Base-by-base conservation (phyloP, 805 yeast genomes). In the Lipomyces sp. region DNA sequence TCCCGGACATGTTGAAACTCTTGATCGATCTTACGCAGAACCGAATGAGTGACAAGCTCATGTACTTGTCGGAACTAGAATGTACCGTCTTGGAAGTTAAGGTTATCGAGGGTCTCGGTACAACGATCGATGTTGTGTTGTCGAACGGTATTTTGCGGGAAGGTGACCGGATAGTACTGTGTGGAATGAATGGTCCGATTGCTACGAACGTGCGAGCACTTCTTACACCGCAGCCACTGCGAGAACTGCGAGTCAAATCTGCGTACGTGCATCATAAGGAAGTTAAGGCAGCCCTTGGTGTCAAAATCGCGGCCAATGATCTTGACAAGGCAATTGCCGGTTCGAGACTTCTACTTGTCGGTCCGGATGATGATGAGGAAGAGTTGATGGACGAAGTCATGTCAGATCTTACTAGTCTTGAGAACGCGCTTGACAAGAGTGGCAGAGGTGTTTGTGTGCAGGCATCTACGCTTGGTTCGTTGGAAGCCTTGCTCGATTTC, bases 251-350 rank as follows among this genome's bases (percentile, higher is more conserved):
- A 80, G 84, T 95, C 79, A 95, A 95, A 79, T 90, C 97, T n/a
- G 97, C 92, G 73, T 95, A 95, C 78, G 86, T 93, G 60, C 99
- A 96, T 77, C 95, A 92, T 81, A 95, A 95, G 78, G 97, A 94
- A 80, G 98, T 95, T 66, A 95, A 94, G 82, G 99, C 99, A 34
- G 99, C 99, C 50, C 84, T 95, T 73, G 99, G 99, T 86, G 98
- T 95, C 64, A 93, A 95, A 85, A 92, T 95, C 77, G 96, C 98
- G 64, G 99, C 99, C 53, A 91, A 91, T 77, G 99, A 95, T 77
- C 86, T 95, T 73, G 99, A 95, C 76, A 94, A 95, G 81, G 99
- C 99, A 11, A 97, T 95, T 77, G 98, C 99, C 57, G 99, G 99
- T 81, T 95, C 99, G 32, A 86, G 99, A 77, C 83, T 95, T 78